Base-by-base conservation (phyloP, 345 rosid species). In the Noccaea bulbosa region DNA sequence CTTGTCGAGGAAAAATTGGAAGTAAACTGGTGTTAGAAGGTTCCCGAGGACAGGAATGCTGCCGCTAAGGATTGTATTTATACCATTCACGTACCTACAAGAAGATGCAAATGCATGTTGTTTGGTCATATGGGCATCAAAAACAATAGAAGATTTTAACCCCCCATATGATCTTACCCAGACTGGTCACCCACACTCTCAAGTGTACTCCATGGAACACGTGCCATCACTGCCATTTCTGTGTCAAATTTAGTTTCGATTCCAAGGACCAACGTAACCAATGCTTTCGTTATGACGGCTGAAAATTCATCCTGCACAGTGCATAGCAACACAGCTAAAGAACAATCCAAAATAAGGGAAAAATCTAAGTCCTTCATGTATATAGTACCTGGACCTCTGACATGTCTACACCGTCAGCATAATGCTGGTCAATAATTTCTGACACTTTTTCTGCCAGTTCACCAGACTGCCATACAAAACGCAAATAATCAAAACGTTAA, bases 161-260 rank as follows among this genome's bases (percentile, higher is more conserved):
- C 32, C 32, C 37, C 56, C 22, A 49, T n/a, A 44, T 63, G 51
- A 43, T 51, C 72, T 84, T 79, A 94, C 99, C 79, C 90, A 55
- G 99, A 94, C 71, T 94, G 99, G 79, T 94, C 98, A 45, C 98
- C 99, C 43, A 94, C 99, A 77, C 98, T 88, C 79, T 94, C 99
- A 75, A 94, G 98, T 73, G 92, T 85, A 55, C 84, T 85, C 99
- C 99, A 94, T 62, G 88, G 90, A 69, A 94, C 93, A 72, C 98
- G 93, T 48, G 96, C 85, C 99, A 94, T 94, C 47, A 81, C 88
- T 57, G 92, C 95, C 96, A 94, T 91, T 86, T 94, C 98, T 60
- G 81, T 75, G 81, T 94, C 99, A 78, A 94, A 94, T 75, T 89
- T 94, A 46, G 97, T 89, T 84, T 94, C 99, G 64, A 94, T 63